A percentile compares a stretch with the other conserved stretches of the same genome.
These are phyloP conservation scores for Stemphylium beticola DNA, from an alignment of 2,329 filamentous ascomycete species.

Conservation along the genomic window DNA sequence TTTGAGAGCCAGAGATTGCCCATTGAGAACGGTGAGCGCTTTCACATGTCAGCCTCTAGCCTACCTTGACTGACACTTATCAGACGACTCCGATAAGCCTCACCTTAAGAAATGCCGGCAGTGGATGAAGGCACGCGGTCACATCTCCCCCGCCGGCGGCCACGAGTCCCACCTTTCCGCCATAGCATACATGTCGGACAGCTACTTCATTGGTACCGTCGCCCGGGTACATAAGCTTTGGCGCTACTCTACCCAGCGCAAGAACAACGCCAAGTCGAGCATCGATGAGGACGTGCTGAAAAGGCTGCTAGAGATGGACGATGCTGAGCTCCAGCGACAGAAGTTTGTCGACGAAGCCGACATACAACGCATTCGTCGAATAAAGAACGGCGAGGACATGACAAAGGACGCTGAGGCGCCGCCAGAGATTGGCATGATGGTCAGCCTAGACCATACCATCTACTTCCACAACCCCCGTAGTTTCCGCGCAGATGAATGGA, in stretches of 20 bases:
- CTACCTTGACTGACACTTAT: conserved; percentile 21
- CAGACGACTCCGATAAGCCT: conserved; percentile 57
- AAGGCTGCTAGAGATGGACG: conserved; percentile 54
- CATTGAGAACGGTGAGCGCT: conserved; percentile 59
- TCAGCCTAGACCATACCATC: conserved; percentile 75
- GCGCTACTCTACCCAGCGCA: conserved; percentile 65
- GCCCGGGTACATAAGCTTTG: conserved; percentile 80
- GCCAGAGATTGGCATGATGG: conserved; percentile 80
- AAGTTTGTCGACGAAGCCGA: conserved; percentile 58
- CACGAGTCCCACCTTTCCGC: conserved; percentile 83
- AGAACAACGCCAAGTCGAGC: conserved; percentile 44
- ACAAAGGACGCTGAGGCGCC: conserved; percentile 55
- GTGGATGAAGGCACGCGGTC: conserved; percentile 78
- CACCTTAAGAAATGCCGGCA: conserved; percentile 69
- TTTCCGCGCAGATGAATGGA: conserved; percentile 69
- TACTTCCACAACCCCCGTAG: conserved; percentile 60
- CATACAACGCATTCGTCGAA: conserved; percentile 49
- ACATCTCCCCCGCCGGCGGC: conserved; percentile 74
- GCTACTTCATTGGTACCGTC: conserved; percentile 91
- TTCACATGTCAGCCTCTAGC: not conserved
- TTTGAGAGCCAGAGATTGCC: conserved; percentile 65
- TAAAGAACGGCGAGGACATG: conserved; percentile 49
- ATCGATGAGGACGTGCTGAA: conserved; percentile 53
- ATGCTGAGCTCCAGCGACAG: conserved; percentile 51
- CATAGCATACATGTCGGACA: conserved; percentile 91